phyloP scores from a whole-genome alignment of 2,329 filamentous ascomycete species.

The Blastomyces emzantsi region DNA sequence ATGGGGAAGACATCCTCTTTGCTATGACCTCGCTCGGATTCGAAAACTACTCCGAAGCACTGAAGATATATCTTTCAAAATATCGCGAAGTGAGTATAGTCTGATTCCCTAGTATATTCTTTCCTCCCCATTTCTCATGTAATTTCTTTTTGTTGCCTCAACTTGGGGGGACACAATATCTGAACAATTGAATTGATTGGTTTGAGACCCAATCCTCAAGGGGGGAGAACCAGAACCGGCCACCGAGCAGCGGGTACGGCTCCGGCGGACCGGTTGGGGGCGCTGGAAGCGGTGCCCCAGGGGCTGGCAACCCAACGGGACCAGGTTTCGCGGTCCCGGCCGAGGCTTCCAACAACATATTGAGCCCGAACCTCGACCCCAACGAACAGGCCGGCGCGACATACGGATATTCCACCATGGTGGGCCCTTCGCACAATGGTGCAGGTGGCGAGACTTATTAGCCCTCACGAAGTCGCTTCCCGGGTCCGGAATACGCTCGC shows the following conservation, averaged over 20 bases:
- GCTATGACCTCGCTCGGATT: constrained; percentile 98
- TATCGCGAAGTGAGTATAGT: constrained; percentile 80
- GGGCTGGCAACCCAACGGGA: constrained; percentile 25
- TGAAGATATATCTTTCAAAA: constrained; percentile 96
- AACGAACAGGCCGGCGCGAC: constrained; percentile 38
- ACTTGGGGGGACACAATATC: constrained; percentile 33
- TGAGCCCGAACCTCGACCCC: constrained; percentile 37
- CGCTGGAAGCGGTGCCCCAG: constrained; percentile 18
- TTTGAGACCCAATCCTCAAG: constrained; percentile 70
- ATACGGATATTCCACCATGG: constrained; percentile 41
- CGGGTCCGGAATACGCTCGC: constrained; percentile 13
- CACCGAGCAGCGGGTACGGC: constrained; percentile 41
- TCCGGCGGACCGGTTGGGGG: constrained; percentile 28
- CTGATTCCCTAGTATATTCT: constrained; percentile 17
- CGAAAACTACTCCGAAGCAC: constrained; percentile 95
- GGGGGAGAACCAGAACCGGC: constrained; percentile 54
- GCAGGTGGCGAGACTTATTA: constrained; percentile 39
- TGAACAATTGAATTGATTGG: constrained; percentile 45
- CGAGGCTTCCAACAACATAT: constrained; percentile 37
- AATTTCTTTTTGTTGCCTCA: constrained; percentile 31
- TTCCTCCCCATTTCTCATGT: constrained; percentile 16
- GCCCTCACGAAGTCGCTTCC: constrained; percentile 17
- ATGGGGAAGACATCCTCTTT: constrained; percentile 96
- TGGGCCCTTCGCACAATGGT: constrained; percentile 40
- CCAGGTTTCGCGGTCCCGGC: constrained; percentile 31